phyloP scores from a whole-genome alignment of 768 basidiomycete genomes.

The Atractiella rhizophila region DNA sequence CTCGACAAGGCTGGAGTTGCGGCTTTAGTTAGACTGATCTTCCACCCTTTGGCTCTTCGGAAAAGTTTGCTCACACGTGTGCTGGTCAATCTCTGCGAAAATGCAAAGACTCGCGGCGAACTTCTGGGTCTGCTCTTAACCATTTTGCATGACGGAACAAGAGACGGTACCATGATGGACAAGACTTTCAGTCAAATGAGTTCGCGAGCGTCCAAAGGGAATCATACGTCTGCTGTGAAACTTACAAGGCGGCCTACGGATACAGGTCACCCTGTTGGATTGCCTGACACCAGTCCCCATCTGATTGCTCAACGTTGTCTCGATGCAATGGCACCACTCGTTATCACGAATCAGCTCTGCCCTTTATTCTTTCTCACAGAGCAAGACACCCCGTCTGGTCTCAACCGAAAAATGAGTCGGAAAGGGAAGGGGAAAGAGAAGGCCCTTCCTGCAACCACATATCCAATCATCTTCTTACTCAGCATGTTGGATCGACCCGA shows the following conservation, averaged over 20 bases:
- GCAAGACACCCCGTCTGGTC: slow-evolving; percentile 61
- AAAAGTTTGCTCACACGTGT: slow-evolving; percentile 68
- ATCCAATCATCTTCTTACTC: slow-evolving; percentile 71
- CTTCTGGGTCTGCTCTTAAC: slow-evolving; percentile 81
- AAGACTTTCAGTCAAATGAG: slow-evolving; percentile 82
- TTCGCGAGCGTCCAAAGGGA: slow-evolving; percentile 29
- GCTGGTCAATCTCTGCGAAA: slow-evolving; percentile 85
- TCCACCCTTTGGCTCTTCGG: slow-evolving; percentile 78
- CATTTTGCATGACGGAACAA: slow-evolving; percentile 82
- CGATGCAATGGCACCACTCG: slow-evolving; percentile 69
- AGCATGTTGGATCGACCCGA: slow-evolving; percentile 65
- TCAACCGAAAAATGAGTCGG: slow-evolving; percentile 20
- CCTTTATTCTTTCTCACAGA: slow-evolving; percentile 87
- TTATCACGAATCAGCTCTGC: slow-evolving; percentile 54
- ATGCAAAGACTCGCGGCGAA: slow-evolving; percentile 66
- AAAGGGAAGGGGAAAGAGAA: slow-evolving; percentile 41
- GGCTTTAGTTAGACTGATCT: slow-evolving; percentile 67
- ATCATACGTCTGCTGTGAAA: no score
- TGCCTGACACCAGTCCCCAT: slow-evolving; percentile 71
- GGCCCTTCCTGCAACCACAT: slow-evolving; percentile 32
- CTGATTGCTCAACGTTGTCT: slow-evolving; percentile 81
- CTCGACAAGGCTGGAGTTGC: slow-evolving; percentile 75
- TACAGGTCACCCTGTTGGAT: no score
- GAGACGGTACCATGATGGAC: slow-evolving; percentile 46
- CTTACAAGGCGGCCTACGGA: no score